A percentile compares a stretch with the other conserved stretches of the same genome.
Evolutionary conservation across 1,284 basidiomycete species (phyloP).

Genomic region (Lentinula novae-zelandiae): DNA sequence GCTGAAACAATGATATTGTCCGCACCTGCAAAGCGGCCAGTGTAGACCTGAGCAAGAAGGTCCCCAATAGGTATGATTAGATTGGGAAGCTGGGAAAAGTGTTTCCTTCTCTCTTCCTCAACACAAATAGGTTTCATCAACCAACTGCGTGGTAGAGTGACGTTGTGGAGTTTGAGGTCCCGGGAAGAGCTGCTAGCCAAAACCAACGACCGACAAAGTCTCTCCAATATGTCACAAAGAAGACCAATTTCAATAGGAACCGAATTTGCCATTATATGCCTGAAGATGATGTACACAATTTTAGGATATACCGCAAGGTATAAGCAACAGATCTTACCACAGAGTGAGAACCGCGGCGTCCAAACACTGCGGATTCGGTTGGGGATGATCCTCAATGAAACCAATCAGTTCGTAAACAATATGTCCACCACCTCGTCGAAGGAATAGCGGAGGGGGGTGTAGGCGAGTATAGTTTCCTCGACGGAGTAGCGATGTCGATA

Average conservation of each 20-base stretch:
- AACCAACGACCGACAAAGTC: constrained; percentile 3
- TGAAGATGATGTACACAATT: neutral
- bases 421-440: neutral
- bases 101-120: neutral
- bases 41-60: constrained; percentile 11
- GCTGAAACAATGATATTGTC: neutral
- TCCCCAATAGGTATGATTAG: neutral
- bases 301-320: neutral
- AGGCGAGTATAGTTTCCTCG: neutral
- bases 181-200: neutral
- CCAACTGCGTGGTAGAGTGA: constrained; percentile 13
- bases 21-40: constrained; percentile 5
- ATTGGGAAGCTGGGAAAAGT: neutral
- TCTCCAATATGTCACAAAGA: constrained; percentile 12
- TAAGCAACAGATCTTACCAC: neutral
- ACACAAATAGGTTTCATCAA: neutral
- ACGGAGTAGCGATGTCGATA: neutral
- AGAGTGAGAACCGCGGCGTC: constrained; percentile 2
- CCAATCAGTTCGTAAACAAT: constrained; percentile 6
- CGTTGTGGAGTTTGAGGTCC: constrained; percentile 1
- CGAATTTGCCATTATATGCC: constrained; percentile 5
- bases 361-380: neutral
- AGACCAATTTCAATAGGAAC: constrained; percentile 11
- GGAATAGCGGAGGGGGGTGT: neutral
- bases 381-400: neutral